Percentiles rank a stretch among this genome's conserved stretches.
phyloP scores from a whole-genome alignment of 768 basidiomycete genomes.

The Imleria badia region DNA sequence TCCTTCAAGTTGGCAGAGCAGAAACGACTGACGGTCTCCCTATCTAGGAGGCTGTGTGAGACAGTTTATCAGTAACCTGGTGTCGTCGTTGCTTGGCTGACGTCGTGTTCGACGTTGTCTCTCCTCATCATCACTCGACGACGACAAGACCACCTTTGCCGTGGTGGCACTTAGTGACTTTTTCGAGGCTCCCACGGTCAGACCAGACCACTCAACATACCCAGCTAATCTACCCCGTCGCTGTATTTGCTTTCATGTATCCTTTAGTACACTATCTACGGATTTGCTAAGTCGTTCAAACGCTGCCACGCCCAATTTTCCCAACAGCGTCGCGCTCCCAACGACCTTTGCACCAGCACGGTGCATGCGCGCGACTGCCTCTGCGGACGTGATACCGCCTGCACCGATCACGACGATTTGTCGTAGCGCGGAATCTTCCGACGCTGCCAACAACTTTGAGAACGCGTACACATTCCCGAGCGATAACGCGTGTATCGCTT shows the following conservation, averaged over 20 bases:
- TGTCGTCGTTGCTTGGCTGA: too few species aligned
- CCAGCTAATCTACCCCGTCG: too few species aligned
- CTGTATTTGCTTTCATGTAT: too few species aligned
- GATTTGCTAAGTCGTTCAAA: conserved; percentile 42
- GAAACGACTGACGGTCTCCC: too few species aligned
- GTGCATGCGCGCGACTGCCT: conserved; percentile 65
- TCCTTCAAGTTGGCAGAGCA: too few species aligned
- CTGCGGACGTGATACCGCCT: conserved; percentile 73
- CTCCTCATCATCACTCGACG: too few species aligned
- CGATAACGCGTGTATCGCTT: conserved; percentile 69
- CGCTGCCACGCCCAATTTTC: conserved; percentile 52
- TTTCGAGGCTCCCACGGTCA: too few species aligned
- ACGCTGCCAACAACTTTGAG: conserved; percentile 46
- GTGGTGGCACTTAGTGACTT: too few species aligned
- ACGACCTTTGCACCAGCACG: conserved; percentile 72
- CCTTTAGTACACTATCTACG: conserved; percentile 7
- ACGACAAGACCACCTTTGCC: conserved; percentile 25
- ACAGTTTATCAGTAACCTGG: too few species aligned
- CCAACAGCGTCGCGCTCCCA: conserved; percentile 58
- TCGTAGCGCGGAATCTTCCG: conserved; percentile 40
- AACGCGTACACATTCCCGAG: conserved; percentile 77
- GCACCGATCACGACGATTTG: conserved; percentile 69
- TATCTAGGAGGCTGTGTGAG: too few species aligned
- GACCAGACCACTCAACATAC: too few species aligned
- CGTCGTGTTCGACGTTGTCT: too few species aligned